These are phyloP conservation scores for Ascoidea asiatica DNA, from an alignment of 805 yeast species.

Conservation along the genomic window DNA sequence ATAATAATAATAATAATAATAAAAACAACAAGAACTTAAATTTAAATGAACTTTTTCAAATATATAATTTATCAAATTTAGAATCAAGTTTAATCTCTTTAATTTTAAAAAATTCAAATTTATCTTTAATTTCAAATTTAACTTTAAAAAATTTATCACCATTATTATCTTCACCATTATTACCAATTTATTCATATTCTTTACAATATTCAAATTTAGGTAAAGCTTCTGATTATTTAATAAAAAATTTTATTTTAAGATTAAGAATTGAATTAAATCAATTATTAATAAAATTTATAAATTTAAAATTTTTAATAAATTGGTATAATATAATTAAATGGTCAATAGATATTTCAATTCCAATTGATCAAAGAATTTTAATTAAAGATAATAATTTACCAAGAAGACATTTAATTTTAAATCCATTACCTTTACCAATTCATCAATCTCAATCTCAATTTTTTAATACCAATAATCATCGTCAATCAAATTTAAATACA, in stretches of 20 bases:
- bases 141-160: not conserved
- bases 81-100: not conserved
- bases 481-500: not conserved
- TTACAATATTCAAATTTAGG: conserved; percentile 80
- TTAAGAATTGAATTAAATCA: conserved; percentile 78
- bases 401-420: conserved; percentile 2
- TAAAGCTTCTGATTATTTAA: conserved; percentile 71
- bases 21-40: not conserved
- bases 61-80: not conserved
- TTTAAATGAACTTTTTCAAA: not conserved
- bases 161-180: not conserved
- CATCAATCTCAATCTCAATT: not conserved
- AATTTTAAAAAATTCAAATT: not conserved
- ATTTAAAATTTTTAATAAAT: conserved; percentile 52
- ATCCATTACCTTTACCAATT: too few species aligned
- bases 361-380: conserved; percentile 2
- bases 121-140: not conserved
- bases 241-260: conserved; percentile 54
- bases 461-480: not conserved
- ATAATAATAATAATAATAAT: not conserved
- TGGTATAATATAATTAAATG: conserved; percentile 31
- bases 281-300: conserved; percentile 49
- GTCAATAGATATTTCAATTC: conserved; percentile 1
- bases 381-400: conserved; percentile 1
- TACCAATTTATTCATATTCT: conserved; percentile 37